Conservation (phyloP, 1,139 yeast genomes). For the Geotrichum reessii region DNA sequence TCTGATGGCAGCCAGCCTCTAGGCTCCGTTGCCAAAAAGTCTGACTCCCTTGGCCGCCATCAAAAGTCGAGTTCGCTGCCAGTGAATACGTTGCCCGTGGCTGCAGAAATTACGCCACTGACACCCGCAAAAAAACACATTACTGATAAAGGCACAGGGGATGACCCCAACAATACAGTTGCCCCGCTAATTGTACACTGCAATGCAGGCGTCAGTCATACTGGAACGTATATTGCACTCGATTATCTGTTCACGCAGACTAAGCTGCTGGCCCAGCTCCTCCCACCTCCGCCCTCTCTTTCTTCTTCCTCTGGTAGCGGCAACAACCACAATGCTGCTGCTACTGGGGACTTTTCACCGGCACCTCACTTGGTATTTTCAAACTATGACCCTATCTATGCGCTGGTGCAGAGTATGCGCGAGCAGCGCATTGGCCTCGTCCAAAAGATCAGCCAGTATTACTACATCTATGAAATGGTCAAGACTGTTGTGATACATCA, state of each 20-base stretch:
- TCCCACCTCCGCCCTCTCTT: not conserved
- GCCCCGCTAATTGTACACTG: constrained; percentile 58
- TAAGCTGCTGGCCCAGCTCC: constrained; percentile 9
- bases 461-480: constrained; percentile 43
- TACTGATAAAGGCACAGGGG: not conserved
- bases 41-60: constrained; percentile 35
- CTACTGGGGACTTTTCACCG: constrained; percentile 1
- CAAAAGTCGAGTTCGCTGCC: constrained; percentile 28
- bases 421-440: constrained; percentile 61
- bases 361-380: not conserved
- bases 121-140: not conserved
- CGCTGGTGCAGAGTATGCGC: constrained; percentile 45
- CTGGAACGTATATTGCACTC: constrained; percentile 70
- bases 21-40: constrained; percentile 39
- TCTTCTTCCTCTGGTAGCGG: not conserved
- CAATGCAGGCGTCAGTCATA: constrained; percentile 81
- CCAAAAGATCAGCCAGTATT: constrained; percentile 53
- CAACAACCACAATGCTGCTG: constrained; percentile 10
- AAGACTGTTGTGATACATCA: constrained; percentile 14
- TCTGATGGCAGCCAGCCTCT: constrained; percentile 32
- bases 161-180: not conserved
- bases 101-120: not conserved
- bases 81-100: constrained; percentile 25
- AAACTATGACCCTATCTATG: constrained; percentile 30
- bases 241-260: constrained; percentile 45